phyloP scores from a whole-genome alignment of 148 eudicot species.

The Silene uniflora region DNA sequence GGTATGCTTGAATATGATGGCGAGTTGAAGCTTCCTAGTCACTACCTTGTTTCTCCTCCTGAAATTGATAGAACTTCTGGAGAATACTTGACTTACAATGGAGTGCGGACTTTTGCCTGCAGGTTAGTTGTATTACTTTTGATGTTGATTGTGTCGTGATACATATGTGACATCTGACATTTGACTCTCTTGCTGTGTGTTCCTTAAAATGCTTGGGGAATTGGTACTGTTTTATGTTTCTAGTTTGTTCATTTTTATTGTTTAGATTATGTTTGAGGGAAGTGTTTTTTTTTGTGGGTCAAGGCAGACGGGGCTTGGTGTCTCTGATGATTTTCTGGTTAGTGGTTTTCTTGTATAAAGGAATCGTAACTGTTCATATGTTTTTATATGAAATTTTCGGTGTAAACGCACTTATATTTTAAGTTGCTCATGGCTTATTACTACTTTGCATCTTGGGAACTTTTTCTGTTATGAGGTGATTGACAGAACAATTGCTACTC shows the following conservation, averaged over 20 bases:
- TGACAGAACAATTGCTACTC: no score
- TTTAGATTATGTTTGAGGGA: background rate
- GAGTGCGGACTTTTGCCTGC: slow-evolving; percentile 87
- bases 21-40: slow-evolving; percentile 77
- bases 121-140: slow-evolving; percentile 41
- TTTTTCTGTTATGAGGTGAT: no score
- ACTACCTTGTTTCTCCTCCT: slow-evolving; percentile 81
- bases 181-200: background rate
- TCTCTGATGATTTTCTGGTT: no score
- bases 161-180: background rate
- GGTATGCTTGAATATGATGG: slow-evolving; percentile 98
- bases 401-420: no score
- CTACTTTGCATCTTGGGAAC: no score
- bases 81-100: slow-evolving; percentile 70
- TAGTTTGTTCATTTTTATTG: background rate
- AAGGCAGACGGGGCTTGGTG: no score
- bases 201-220: background rate
- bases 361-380: no score
- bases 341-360: no score
- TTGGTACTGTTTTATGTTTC: background rate
- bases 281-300: background rate
- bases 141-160: background rate
- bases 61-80: slow-evolving; percentile 90
- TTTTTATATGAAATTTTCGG: no score
- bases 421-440: no score